Base-by-base conservation (phyloP, 441 rosid species). In the Gossypium davidsonii region DNA sequence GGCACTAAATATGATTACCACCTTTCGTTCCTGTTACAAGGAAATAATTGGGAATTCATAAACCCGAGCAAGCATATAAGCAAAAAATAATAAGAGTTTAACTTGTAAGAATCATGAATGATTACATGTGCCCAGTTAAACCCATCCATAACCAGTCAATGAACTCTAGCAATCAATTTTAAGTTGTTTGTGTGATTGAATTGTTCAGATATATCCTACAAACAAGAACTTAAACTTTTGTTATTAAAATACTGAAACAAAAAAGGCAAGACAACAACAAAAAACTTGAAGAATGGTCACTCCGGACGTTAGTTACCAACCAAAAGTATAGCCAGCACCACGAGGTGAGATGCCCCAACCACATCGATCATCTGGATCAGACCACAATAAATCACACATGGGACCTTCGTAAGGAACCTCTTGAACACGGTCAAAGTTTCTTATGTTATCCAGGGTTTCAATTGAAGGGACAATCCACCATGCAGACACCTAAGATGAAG, bases 101-200 rank as follows among this genome's bases (percentile, higher is more conserved):
- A 15, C 25, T 49, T 67, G 25, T 12, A 1, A 57, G 37, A 53
- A 49, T 74, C 67, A 46, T 17, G 53, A 70, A 46, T 21, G 53
- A 70, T 77, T 82, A 87, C 94, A 77, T 90, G 94, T 39, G 89
- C 90, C 92, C 92, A 90, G 83, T 86, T 88, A 78, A 74, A 90
- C 69, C 94, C 94, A 67, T 90, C 94, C 92, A 88, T 90, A 67
- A 90, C 94, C 71, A 90, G 87, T 79, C 88, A 92, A 80, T 90
- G 94, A 73, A 92, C 92, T 81, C 94, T 81, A 20, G 94, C 90
- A 18, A 90, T 90, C 74, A 90, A 77, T 64, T 86, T 88, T 70
- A 90, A 81, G 80, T 64, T 82, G 79, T 90, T 90, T 59, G 82
- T 80, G 80, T 88, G 94, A 78, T 86, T 85, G 78, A 85, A 90